phyloP scores from a whole-genome alignment of 305 asterid species.

The Striga hermonthica region DNA sequence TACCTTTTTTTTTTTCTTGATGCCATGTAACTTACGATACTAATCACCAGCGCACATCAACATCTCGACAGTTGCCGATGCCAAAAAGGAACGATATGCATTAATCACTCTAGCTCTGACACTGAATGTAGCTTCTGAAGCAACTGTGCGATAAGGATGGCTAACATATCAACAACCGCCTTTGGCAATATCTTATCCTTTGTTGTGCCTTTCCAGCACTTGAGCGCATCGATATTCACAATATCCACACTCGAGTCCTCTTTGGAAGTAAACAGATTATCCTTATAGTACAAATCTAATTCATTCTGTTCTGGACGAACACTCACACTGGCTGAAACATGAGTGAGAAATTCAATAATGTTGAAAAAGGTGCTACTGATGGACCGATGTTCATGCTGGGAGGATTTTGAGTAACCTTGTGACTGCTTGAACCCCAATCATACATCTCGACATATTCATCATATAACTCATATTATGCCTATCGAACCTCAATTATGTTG shows the following conservation, averaged over 20 bases:
- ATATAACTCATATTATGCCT: background rate
- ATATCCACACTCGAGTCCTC: background rate
- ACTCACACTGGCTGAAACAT: background rate
- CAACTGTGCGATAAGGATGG: background rate
- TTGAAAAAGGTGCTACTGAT: background rate
- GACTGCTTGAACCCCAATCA: background rate
- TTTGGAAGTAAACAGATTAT: background rate
- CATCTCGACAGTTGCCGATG: background rate
- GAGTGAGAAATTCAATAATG: slow-evolving; percentile 7
- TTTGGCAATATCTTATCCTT: background rate
- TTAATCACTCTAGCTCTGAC: background rate
- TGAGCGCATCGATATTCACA: slow-evolving; percentile 9
- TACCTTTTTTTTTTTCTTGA: background rate
- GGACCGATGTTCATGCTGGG: background rate
- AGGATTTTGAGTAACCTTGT: background rate
- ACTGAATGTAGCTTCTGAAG: background rate
- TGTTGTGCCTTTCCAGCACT: background rate
- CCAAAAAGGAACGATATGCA: background rate
- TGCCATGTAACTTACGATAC: background rate
- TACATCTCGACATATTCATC: slow-evolving; percentile 14
- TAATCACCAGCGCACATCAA: background rate
- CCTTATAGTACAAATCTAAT: background rate
- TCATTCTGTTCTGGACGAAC: background rate
- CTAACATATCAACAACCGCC: background rate
- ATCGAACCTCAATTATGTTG: background rate